These are phyloP conservation scores for Tuber aestivum DNA, from an alignment of 495 filamentous ascomycete species.

Conservation along the genomic window DNA sequence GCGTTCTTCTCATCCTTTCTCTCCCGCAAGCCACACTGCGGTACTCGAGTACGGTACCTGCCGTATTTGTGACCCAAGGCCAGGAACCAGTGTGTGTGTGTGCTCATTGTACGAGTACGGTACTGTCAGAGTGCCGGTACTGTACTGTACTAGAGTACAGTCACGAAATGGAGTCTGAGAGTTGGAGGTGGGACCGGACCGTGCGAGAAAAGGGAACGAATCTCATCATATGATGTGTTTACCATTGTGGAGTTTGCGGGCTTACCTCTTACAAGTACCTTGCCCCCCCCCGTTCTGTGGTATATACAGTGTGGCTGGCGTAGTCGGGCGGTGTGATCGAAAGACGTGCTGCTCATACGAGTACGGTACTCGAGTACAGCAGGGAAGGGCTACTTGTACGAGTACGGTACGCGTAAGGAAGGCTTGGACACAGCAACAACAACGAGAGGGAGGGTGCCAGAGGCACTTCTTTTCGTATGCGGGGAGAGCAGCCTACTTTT, in stretches of 20 bases:
- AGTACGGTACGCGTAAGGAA: not conserved
- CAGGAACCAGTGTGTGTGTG: not conserved
- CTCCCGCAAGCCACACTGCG: too few relatives aligned
- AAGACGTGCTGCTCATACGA: not conserved
- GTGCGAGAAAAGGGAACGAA: too few relatives aligned
- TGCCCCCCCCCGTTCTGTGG: too few relatives aligned
- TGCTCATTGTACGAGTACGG: too few relatives aligned
- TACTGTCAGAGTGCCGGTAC: too few relatives aligned
- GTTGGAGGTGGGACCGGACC: too few relatives aligned
- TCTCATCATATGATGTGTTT: not conserved
- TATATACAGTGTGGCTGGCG: too few relatives aligned
- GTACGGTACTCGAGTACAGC: too few relatives aligned
- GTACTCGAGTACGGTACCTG: not conserved
- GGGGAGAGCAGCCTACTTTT: not conserved
- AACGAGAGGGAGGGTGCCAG: not conserved
- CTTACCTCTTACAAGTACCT: too few relatives aligned
- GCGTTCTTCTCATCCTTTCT: too few relatives aligned
- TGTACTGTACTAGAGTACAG: too few relatives aligned
- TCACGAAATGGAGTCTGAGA: not conserved
- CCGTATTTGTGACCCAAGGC: not conserved
- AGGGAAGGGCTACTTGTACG: too few relatives aligned
- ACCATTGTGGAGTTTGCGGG: not conserved
- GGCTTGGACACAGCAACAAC: not conserved
- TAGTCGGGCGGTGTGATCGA: not conserved
- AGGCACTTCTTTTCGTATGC: not conserved